Percentiles rank a stretch among this genome's conserved stretches.
phyloP scores from a whole-genome alignment of 345 rosid genomes.

The Hypericum perforatum region DNA sequence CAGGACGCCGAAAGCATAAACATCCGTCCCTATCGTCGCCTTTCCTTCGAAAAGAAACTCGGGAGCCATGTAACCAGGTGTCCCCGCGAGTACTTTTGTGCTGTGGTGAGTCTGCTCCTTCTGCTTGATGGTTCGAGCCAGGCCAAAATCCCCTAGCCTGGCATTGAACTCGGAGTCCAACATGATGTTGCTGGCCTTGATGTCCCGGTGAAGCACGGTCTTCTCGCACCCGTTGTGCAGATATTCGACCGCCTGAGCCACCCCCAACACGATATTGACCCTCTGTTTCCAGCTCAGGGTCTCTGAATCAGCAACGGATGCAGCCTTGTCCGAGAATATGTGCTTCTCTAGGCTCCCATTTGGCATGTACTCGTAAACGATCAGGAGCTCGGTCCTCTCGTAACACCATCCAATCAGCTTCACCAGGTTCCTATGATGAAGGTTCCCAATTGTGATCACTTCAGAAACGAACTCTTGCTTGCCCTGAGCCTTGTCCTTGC shows the following conservation, averaged over 20 bases:
- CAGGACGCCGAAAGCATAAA: slow-evolving; percentile 60
- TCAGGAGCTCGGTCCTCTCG: slow-evolving; percentile 39
- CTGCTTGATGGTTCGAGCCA: slow-evolving; percentile 53
- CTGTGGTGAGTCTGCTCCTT: slow-evolving; percentile 61
- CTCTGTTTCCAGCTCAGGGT: slow-evolving; percentile 46
- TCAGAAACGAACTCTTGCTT: slow-evolving; percentile 72
- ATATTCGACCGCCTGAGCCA: slow-evolving; percentile 63
- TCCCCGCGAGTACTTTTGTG: slow-evolving; percentile 60
- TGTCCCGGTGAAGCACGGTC: slow-evolving; percentile 59
- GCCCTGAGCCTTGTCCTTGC: slow-evolving; percentile 55
- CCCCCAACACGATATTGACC: slow-evolving; percentile 34
- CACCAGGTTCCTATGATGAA: slow-evolving; percentile 59
- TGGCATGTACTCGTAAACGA: slow-evolving; percentile 64
- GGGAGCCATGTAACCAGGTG: slow-evolving; percentile 81
- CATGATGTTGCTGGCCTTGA: slow-evolving; percentile 76
- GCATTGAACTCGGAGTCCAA: slow-evolving; percentile 52
- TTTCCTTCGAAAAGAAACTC: slow-evolving; percentile 52
- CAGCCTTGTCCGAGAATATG: slow-evolving; percentile 20
- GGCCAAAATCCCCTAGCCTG: slow-evolving; percentile 61
- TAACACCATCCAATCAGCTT: slow-evolving; percentile 79
- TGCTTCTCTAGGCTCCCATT: slow-evolving; percentile 60
- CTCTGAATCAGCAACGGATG: slow-evolving; percentile 17
- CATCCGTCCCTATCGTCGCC: slow-evolving; percentile 56
- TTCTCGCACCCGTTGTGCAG: slow-evolving; percentile 57
- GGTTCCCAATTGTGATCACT: slow-evolving; percentile 65